A percentile compares a stretch with the other conserved stretches of the same genome.
Conservation (phyloP, 768 basidiomycete species). For the Phanerochaete carnosa region DNA sequence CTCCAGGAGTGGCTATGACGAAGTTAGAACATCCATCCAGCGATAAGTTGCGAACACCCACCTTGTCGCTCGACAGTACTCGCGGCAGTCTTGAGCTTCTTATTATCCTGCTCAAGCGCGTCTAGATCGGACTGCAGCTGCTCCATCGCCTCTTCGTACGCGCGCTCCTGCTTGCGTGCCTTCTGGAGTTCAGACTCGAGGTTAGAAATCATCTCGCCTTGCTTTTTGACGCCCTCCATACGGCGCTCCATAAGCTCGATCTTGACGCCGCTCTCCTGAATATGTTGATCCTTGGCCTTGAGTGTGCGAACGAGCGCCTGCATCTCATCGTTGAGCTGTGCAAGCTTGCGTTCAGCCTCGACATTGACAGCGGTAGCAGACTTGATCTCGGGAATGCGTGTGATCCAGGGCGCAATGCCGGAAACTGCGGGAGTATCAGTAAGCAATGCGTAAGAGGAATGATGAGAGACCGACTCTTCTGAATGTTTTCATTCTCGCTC, state of each 20-base stretch:
- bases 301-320: slow-evolving; percentile 82
- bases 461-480: slow-evolving; percentile 63
- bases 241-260: slow-evolving; percentile 94
- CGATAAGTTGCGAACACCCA: slow-evolving; percentile 29
- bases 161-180: slow-evolving; percentile 82
- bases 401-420: slow-evolving; percentile 81
- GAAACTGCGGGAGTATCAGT: slow-evolving; percentile 42
- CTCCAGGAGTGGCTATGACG: slow-evolving; percentile 37
- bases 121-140: slow-evolving; percentile 90
- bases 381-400: slow-evolving; percentile 79
- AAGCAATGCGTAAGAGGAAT: neutral
- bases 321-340: slow-evolving; percentile 85
- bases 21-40: slow-evolving; percentile 4
- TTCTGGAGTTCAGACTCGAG: slow-evolving; percentile 80
- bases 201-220: slow-evolving; percentile 78
- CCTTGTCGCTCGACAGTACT: slow-evolving; percentile 72
- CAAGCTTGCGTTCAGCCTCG: slow-evolving; percentile 87
- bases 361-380: slow-evolving; percentile 80
- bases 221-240: slow-evolving; percentile 88
- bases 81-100: slow-evolving; percentile 68
- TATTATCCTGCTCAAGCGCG: slow-evolving; percentile 82
- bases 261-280: slow-evolving; percentile 88
- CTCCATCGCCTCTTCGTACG: slow-evolving; percentile 92
- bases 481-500: slow-evolving; percentile 71
- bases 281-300: slow-evolving; percentile 83